phyloP scores from a whole-genome alignment of 225 moss, liverwort and hornwort species.

The Sphagnum contortum region DNA sequence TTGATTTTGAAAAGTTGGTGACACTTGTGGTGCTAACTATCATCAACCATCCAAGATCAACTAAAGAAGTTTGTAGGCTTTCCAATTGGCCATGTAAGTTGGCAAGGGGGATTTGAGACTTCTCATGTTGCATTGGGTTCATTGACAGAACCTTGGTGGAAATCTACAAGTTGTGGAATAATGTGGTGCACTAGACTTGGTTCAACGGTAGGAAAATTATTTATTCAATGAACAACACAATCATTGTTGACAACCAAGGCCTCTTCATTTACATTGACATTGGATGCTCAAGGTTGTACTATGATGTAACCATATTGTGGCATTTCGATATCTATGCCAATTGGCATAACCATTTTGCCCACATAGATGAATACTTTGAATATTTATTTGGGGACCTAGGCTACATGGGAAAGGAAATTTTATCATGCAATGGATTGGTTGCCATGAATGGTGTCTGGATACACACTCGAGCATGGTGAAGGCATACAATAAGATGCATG shows the following conservation, averaged over 20 bases:
- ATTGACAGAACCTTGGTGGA: neutral
- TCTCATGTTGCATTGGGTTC: neutral
- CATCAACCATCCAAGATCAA: too few relatives aligned
- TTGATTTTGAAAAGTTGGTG: too few relatives aligned
- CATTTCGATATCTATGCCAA: neutral
- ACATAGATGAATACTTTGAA: neutral
- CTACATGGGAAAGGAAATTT: neutral
- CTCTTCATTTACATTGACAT: neutral
- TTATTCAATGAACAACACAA: too few relatives aligned
- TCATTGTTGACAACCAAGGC: neutral
- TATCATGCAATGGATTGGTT: neutral
- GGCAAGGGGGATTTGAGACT: neutral
- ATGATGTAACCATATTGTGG: neutral
- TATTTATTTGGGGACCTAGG: neutral
- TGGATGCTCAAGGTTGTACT: neutral
- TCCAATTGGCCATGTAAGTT: too few relatives aligned
- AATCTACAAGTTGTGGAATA: neutral
- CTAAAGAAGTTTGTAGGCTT: too few relatives aligned
- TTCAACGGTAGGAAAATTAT: neutral
- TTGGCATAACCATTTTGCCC: neutral
- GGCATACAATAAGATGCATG: constrained; percentile 6
- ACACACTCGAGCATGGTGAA: neutral
- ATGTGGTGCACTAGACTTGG: neutral
- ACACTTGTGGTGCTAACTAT: too few relatives aligned
- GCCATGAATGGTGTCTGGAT: neutral